Percentiles rank a stretch among this genome's conserved stretches.
phyloP scores from a whole-genome alignment of 1,139 yeast species.

The Suhomyces choctaworum region DNA sequence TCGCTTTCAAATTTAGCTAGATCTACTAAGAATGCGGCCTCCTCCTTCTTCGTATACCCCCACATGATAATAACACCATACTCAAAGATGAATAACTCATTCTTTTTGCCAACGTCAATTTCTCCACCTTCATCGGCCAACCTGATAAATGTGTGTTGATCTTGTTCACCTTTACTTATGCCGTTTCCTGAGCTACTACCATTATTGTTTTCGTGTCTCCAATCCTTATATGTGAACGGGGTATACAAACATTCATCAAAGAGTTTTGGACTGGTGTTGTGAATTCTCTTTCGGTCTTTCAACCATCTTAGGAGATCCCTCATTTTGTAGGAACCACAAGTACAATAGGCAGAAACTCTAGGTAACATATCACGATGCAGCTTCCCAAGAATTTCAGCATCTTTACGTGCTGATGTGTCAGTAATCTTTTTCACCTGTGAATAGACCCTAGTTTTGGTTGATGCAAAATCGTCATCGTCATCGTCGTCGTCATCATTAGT shows the following conservation, averaged over 20 bases:
- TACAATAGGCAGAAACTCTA: constrained; percentile 92
- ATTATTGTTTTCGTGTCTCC: constrained; percentile 54
- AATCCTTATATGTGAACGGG: constrained; percentile 80
- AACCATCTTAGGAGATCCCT: constrained; percentile 83
- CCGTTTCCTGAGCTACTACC: constrained; percentile 5
- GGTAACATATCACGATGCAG: constrained; percentile 83
- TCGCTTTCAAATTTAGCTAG: constrained; percentile 87
- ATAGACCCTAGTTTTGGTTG: constrained; percentile 56
- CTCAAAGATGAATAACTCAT: constrained; percentile 85
- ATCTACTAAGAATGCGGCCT: constrained; percentile 77
- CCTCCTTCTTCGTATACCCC: constrained; percentile 89
- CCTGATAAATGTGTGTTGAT: constrained; percentile 53
- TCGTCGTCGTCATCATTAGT: constrained; percentile 29
- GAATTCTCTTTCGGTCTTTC: constrained; percentile 70
- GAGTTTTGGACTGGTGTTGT: constrained; percentile 78
- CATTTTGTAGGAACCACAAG: constrained; percentile 90
- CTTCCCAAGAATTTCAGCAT: constrained; percentile 91
- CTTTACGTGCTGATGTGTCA: constrained; percentile 89
- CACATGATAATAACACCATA: constrained; percentile 94
- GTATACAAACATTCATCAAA: constrained; percentile 94
- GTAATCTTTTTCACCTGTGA: constrained; percentile 83
- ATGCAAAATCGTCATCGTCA: constrained; percentile 25
- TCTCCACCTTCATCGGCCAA: constrained; percentile 95
- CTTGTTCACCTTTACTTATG: constrained; percentile 20
- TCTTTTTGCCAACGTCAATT: constrained; percentile 75